A percentile compares a stretch with the other conserved stretches of the same genome.
Conservation (phyloP, 2,329 filamentous ascomycete species). For the Diplodia seriata region DNA sequence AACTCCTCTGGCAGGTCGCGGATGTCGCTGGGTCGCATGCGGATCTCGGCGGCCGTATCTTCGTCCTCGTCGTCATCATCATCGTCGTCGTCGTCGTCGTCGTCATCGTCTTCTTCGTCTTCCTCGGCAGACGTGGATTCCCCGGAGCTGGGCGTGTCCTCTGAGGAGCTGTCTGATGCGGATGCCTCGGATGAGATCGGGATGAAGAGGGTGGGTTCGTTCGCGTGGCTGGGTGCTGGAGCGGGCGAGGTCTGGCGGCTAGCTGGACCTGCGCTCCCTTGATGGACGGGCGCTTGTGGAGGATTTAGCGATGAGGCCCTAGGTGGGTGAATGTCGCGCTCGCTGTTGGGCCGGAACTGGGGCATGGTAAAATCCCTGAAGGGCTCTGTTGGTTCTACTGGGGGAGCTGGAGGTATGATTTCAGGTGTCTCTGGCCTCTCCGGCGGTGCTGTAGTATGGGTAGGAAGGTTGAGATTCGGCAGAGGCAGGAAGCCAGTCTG, state of each 20-base stretch:
- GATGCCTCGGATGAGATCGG: constrained; percentile 23
- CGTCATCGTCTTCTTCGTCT: constrained; percentile 25
- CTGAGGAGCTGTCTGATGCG: constrained; percentile 9
- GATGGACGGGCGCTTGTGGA: not conserved
- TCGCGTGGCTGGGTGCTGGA: constrained; percentile 18
- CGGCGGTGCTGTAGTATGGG: constrained; percentile 16
- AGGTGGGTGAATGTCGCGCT: constrained; percentile 34
- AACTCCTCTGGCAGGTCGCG: constrained; percentile 28
- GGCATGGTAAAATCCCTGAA: constrained; percentile 68
- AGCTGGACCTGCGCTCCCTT: not conserved
- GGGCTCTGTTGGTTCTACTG: not conserved
- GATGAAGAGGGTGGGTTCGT: constrained; percentile 25
- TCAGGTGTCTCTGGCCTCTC: constrained; percentile 7
- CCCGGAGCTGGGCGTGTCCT: constrained; percentile 19
- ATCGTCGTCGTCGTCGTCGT: constrained; percentile 26
- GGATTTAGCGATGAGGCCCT: constrained; percentile 14
- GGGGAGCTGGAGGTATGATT: constrained; percentile 1
- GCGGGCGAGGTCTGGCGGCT: constrained; percentile 17
- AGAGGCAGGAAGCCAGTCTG: constrained; percentile 5
- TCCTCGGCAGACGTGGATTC: constrained; percentile 17
- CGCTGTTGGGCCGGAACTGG: constrained; percentile 69
- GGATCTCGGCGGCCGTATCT: not conserved
- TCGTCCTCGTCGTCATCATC: constrained; percentile 25
- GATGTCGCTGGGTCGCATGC: constrained; percentile 23
- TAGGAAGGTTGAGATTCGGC: constrained; percentile 14